A percentile compares a stretch with the other conserved stretches of the same genome.
Evolutionary conservation across 2,329 filamentous ascomycete species (phyloP).

Genomic region (Beauveria caledonica): DNA sequence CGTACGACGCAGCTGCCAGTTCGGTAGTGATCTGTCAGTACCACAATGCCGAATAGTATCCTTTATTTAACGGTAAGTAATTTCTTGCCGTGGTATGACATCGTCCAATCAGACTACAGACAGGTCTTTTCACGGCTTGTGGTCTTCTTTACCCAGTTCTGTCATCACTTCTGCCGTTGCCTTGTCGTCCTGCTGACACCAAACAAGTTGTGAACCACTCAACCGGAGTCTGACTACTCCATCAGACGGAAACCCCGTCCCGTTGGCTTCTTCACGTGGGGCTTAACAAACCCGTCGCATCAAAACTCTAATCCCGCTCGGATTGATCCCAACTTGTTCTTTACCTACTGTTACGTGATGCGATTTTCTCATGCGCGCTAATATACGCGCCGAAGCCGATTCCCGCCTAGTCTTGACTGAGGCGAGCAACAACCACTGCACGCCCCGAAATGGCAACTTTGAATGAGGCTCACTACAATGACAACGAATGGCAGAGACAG

Average conservation of each 20-base stretch:
- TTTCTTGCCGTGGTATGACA: neutral
- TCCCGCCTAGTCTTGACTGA: neutral
- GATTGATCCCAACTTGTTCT: neutral
- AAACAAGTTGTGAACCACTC: neutral
- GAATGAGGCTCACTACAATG: neutral
- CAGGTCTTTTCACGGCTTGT: neutral
- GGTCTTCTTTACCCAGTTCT: neutral
- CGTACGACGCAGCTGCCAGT: neutral
- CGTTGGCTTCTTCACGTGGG: constrained; percentile 7
- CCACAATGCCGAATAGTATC: neutral
- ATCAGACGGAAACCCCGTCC: neutral
- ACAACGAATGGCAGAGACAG: too few relatives aligned
- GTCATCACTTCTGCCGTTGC: neutral
- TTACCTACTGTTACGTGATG: too few relatives aligned
- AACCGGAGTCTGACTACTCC: neutral
- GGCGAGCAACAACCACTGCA: neutral
- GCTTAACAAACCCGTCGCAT: neutral
- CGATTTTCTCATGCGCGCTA: neutral
- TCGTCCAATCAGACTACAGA: neutral
- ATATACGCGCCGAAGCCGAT: neutral
- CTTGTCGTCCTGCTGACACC: neutral
- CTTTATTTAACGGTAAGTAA: too few relatives aligned
- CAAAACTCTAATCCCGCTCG: constrained; percentile 1
- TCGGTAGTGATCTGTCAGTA: neutral
- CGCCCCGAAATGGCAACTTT: neutral